Evolutionary conservation across 768 basidiomycete genomes (phyloP).

Genomic region (Hypholoma sublateritium): DNA sequence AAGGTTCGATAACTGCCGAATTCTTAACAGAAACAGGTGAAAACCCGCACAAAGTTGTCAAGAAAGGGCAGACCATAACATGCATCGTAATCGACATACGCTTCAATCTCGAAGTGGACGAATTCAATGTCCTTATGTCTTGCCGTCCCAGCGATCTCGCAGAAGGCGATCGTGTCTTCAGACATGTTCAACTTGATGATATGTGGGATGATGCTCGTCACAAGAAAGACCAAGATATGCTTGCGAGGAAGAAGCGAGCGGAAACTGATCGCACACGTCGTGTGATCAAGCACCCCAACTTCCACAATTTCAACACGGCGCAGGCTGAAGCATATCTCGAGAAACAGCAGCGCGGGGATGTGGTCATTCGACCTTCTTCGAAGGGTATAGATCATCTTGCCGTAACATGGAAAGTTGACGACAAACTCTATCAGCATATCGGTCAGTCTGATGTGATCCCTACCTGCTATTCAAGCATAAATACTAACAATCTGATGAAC

Average conservation of each 20-base stretch:
- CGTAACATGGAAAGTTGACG: slow-evolving; percentile 98
- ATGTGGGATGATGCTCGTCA: slow-evolving; percentile 65
- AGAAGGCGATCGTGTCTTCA: slow-evolving; percentile 62
- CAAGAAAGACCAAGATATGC: slow-evolving; percentile 68
- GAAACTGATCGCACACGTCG: slow-evolving; percentile 78
- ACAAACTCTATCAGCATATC: slow-evolving; percentile 94
- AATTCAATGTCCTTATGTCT: slow-evolving; percentile 74
- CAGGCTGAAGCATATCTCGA: slow-evolving; percentile 91
- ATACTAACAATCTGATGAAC: neutral
- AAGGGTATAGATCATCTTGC: slow-evolving; percentile 92
- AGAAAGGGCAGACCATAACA: slow-evolving; percentile 78
- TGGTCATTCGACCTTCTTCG: slow-evolving; percentile 94
- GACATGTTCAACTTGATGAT: slow-evolving; percentile 58
- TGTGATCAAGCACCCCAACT: slow-evolving; percentile 96
- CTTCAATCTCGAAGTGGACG: slow-evolving; percentile 56
- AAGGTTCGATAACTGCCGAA: slow-evolving; percentile 67
- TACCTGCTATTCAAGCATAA: neutral
- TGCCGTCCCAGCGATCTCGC: slow-evolving; percentile 60
- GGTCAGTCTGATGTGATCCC: slow-evolving; percentile 49
- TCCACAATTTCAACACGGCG: slow-evolving; percentile 89
- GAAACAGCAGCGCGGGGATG: slow-evolving; percentile 91
- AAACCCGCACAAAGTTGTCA: slow-evolving; percentile 49
- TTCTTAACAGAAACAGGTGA: slow-evolving; percentile 55
- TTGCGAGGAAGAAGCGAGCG: slow-evolving; percentile 81
- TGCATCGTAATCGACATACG: slow-evolving; percentile 77